Evolutionary conservation across 495 filamentous ascomycete species (phyloP).

Genomic region (Xylaria scruposa): DNA sequence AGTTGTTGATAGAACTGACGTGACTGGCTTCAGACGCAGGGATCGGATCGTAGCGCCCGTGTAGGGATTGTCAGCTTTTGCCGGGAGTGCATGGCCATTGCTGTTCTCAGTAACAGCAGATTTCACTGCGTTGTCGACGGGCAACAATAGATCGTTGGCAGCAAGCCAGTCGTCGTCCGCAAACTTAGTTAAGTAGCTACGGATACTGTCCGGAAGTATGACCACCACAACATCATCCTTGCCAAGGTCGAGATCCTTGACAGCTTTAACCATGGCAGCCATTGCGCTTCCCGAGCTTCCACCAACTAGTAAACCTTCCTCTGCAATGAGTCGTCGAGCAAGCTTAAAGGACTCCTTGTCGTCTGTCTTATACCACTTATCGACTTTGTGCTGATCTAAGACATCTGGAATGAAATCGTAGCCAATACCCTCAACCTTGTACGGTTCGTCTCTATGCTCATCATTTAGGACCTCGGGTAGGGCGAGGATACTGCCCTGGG

Average conservation of each 20-base stretch:
- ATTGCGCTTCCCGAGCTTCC: constrained; percentile 94
- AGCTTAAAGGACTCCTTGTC: constrained; percentile 91
- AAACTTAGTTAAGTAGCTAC: constrained; percentile 98
- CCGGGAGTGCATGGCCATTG: constrained; percentile 36
- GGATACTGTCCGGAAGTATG: constrained; percentile 91
- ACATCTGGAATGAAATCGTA: constrained; percentile 99
- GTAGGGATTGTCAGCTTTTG: constrained; percentile 64
- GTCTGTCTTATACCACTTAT: constrained; percentile 97
- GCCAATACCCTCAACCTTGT: constrained; percentile 98
- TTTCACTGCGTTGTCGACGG: constrained; percentile 38
- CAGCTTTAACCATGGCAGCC: constrained; percentile 79
- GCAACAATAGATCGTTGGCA: constrained; percentile 84
- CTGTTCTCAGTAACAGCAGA: constrained; percentile 55
- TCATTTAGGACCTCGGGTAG: constrained; percentile 78
- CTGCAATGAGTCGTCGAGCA: constrained; percentile 86
- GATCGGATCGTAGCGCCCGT: constrained; percentile 75
- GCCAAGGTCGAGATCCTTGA: constrained; percentile 73
- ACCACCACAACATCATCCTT: constrained; percentile 88
- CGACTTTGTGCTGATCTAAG: constrained; percentile 78
- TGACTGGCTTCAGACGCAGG: constrained; percentile 89
- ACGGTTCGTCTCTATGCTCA: constrained; percentile 77
- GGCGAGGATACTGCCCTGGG: constrained; percentile 86
- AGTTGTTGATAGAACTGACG: constrained; percentile 72
- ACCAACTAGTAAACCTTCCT: constrained; percentile 93
- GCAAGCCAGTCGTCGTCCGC: constrained; percentile 98